Evolutionary conservation across 1,284 basidiomycete species (phyloP).

Genomic region (Laetiporus sulphureus): DNA sequence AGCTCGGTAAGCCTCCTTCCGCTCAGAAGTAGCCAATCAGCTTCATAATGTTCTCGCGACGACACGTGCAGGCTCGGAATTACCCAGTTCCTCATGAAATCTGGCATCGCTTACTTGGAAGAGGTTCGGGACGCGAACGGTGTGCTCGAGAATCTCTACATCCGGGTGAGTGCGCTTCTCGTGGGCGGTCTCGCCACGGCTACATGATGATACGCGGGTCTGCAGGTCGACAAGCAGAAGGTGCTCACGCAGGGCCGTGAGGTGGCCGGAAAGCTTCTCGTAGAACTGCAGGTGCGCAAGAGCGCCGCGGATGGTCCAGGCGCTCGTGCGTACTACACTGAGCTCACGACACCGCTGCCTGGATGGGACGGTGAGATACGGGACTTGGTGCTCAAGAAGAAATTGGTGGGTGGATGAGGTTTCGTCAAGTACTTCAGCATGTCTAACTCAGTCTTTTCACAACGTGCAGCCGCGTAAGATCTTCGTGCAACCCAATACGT

Average conservation of each 20-base stretch:
- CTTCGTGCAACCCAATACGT: conserved; percentile 76
- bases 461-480: conserved; percentile 73
- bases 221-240: conserved; percentile 62
- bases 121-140: conserved; percentile 54
- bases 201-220: not conserved
- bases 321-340: conserved; percentile 66
- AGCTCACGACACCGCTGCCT: conserved; percentile 62
- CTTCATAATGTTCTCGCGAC: not conserved
- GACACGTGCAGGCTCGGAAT: conserved; percentile 57
- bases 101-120: conserved; percentile 66
- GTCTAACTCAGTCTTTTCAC: too few species aligned
- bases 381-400: conserved; percentile 72
- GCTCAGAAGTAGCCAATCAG: not conserved
- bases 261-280: conserved; percentile 63
- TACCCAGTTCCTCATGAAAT: conserved; percentile 66
- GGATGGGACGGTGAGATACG: conserved; percentile 74
- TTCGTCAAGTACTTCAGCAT: too few species aligned
- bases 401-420: conserved; percentile 56
- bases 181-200: not conserved
- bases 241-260: conserved; percentile 59
- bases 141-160: conserved; percentile 59
- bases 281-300: conserved; percentile 77
- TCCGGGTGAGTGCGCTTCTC: conserved; percentile 41
- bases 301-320: conserved; percentile 77
- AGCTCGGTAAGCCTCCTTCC: conserved; percentile 47